Percentiles rank a stretch among this genome's conserved stretches.
phyloP scores from a whole-genome alignment of 1,284 basidiomycete genomes.

The Amylostereum areolatum region DNA sequence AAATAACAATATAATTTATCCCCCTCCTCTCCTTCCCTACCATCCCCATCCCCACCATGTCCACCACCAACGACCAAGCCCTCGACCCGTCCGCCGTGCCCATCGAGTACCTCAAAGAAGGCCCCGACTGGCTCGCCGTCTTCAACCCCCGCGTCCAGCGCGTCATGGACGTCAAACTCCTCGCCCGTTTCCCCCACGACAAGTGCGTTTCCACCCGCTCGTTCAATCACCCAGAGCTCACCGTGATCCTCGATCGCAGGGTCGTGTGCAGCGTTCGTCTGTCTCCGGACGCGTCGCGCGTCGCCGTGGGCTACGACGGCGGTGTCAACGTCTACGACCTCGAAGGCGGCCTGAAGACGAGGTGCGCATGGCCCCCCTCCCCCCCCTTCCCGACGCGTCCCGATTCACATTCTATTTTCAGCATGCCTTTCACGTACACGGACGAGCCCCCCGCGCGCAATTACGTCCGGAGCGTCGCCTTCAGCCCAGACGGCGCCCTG shows the following conservation, averaged over 20 bases:
- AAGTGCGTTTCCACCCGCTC: constrained; percentile 18
- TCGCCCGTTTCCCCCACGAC: constrained; percentile 18
- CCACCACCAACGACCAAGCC: constrained; percentile 12
- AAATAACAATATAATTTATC: too few relatives aligned
- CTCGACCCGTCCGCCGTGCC: constrained; percentile 25
- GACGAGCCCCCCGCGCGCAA: not conserved
- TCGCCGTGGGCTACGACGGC: constrained; percentile 77
- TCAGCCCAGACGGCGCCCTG: constrained; percentile 77
- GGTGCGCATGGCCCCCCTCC: constrained; percentile 29
- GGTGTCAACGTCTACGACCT: constrained; percentile 75
- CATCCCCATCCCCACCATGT: constrained; percentile 1
- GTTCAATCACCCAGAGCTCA: not conserved
- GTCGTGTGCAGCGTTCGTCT: constrained; percentile 83
- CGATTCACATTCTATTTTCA: not conserved
- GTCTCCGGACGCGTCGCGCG: constrained; percentile 72
- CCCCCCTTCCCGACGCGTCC: not conserved
- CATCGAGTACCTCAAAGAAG: constrained; percentile 29
- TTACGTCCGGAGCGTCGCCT: constrained; percentile 82
- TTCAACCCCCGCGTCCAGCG: constrained; percentile 27
- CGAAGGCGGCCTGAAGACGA: constrained; percentile 61
- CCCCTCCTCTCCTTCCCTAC: not conserved
- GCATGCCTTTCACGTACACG: not conserved
- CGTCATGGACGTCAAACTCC: constrained; percentile 30
- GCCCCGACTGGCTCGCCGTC: constrained; percentile 28
- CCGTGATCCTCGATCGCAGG: constrained; percentile 24